A percentile compares a stretch with the other conserved stretches of the same genome.
Conservation (phyloP, 2,329 filamentous ascomycete species). For the Paraconiothyrium brasiliense region DNA sequence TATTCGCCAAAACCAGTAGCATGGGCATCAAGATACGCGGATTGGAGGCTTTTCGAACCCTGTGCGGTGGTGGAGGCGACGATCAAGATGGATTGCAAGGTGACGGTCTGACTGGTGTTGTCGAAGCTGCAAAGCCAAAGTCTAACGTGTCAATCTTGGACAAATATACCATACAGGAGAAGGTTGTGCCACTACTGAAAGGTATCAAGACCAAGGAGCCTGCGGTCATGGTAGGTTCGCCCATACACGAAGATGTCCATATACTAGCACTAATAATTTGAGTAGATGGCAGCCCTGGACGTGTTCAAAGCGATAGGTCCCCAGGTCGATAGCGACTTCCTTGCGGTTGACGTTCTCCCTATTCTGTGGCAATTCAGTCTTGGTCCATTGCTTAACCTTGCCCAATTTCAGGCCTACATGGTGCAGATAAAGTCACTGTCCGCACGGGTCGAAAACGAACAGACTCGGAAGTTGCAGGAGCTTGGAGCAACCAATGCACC, state of each 20-base stretch:
- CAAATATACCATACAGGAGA: conserved; percentile 98
- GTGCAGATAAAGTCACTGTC: conserved; percentile 83
- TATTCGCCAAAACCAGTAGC: conserved; percentile 93
- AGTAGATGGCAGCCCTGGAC: conserved; percentile 79
- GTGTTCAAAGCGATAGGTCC: conserved; percentile 86
- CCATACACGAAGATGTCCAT: not conserved
- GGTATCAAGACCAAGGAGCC: conserved; percentile 98
- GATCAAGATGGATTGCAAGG: conserved; percentile 50
- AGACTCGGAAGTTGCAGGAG: conserved; percentile 87
- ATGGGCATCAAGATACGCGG: conserved; percentile 94
- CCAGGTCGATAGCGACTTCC: conserved; percentile 85
- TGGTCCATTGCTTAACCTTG: conserved; percentile 85
- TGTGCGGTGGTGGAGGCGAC: conserved; percentile 78
- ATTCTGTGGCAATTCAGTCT: conserved; percentile 92
- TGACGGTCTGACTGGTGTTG: conserved; percentile 80
- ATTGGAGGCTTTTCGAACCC: conserved; percentile 85
- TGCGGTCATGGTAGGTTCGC: conserved; percentile 76
- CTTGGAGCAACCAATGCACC: conserved; percentile 69
- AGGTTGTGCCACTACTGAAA: conserved; percentile 88
- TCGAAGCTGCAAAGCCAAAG: conserved; percentile 65
- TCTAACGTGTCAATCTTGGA: conserved; percentile 82
- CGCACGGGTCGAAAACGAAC: conserved; percentile 83
- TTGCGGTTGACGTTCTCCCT: conserved; percentile 89
- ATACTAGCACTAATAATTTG: conserved; percentile 1
- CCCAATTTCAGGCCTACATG: conserved; percentile 91